phyloP scores from a whole-genome alignment of 2,329 filamentous ascomycete genomes.

The Colletotrichum paranaense region DNA sequence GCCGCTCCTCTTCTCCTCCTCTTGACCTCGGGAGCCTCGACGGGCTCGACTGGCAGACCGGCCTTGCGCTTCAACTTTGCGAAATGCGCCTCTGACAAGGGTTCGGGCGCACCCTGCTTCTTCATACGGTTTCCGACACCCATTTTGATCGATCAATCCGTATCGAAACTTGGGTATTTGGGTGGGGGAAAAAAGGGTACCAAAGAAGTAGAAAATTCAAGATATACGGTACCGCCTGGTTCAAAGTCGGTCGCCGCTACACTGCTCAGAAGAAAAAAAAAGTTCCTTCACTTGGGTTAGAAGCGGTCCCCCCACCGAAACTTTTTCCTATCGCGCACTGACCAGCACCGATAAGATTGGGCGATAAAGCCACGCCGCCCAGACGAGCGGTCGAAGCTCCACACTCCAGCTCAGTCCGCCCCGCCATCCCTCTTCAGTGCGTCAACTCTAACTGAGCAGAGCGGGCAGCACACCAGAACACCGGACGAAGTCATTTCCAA shows the following conservation, averaged over 20 bases:
- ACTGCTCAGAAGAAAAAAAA: slow-evolving; percentile 31
- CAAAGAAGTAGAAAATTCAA: slow-evolving; percentile 9
- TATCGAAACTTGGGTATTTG: slow-evolving; percentile 34
- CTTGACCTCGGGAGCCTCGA: slow-evolving; percentile 73
- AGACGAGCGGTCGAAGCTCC: slow-evolving; percentile 21
- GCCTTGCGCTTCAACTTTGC: slow-evolving; percentile 88
- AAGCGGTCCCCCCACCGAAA: slow-evolving; percentile 49
- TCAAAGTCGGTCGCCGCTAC: slow-evolving; percentile 6
- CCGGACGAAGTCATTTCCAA: slow-evolving; percentile 28
- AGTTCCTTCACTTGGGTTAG: slow-evolving; percentile 8
- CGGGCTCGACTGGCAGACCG: slow-evolving; percentile 70
- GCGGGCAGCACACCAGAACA: slow-evolving; percentile 12
- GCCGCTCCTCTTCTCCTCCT: slow-evolving; percentile 56
- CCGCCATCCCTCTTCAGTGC: slow-evolving; percentile 30
- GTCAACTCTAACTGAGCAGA: slow-evolving; percentile 13
- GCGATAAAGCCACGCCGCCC: slow-evolving; percentile 30
- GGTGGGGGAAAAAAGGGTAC: slow-evolving; percentile 19
- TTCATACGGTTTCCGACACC: slow-evolving; percentile 92
- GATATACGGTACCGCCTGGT: slow-evolving; percentile 24
- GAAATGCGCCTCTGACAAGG: slow-evolving; percentile 83
- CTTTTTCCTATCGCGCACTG: slow-evolving; percentile 47
- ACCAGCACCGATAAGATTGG: slow-evolving; percentile 25
- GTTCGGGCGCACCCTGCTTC: slow-evolving; percentile 89
- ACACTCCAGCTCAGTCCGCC: slow-evolving; percentile 25
- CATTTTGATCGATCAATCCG: slow-evolving; percentile 66